Percentiles rank a stretch among this genome's conserved stretches.
Conservation (phyloP, 75 land plant species). For the Selaginella moellendorffii region DNA sequence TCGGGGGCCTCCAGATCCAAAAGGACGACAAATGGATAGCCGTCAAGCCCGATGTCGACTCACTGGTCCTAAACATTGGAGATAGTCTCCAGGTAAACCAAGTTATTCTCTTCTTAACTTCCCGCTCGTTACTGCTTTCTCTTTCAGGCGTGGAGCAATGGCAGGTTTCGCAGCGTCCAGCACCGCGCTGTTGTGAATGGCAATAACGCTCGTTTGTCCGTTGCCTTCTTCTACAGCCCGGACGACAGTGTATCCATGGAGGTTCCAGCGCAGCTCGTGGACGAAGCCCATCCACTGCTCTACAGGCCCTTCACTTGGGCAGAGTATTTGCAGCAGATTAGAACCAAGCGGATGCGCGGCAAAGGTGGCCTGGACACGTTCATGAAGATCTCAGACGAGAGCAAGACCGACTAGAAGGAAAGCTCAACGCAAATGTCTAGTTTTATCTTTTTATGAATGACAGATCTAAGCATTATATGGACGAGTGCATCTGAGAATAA, state of each 20-base stretch:
- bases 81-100: constrained; percentile 10
- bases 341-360: background rate
- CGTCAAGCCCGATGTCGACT: constrained; percentile 7
- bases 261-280: constrained; percentile 22
- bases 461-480: too few relatives aligned
- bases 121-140: too few relatives aligned
- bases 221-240: constrained; percentile 12
- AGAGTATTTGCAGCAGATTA: constrained; percentile 20
- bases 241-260: background rate
- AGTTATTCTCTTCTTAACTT: too few relatives aligned
- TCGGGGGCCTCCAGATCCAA: constrained; percentile 13
- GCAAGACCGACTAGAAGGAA: too few relatives aligned
- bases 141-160: constrained; percentile 24
- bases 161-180: constrained; percentile 14
- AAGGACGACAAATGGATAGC: constrained; percentile 11
- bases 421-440: too few relatives aligned
- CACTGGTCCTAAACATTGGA: constrained; percentile 2
- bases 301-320: constrained; percentile 42
- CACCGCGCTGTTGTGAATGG: constrained; percentile 24
- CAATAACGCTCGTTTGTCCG: constrained; percentile 11
- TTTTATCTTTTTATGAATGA: too few relatives aligned
- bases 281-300: constrained; percentile 20
- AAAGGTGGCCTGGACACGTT: background rate
- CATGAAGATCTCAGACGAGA: background rate
- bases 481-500: too few relatives aligned